Percentiles rank a stretch among this genome's conserved stretches.
phyloP scores from a whole-genome alignment of 441 rosid genomes.

The Populus hybrid region DNA sequence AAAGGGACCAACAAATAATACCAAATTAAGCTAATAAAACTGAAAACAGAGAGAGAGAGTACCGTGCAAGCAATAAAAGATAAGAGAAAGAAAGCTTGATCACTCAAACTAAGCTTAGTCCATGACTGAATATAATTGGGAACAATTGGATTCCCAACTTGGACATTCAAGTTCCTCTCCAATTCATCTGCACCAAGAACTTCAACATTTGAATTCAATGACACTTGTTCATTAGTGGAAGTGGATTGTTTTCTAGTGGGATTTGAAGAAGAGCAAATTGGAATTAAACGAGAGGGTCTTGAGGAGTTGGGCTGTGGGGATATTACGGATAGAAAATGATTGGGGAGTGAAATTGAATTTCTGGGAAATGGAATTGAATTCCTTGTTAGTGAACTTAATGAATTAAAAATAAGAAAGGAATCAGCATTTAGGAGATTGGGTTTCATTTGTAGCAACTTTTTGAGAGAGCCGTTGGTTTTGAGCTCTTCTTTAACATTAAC shows the following conservation, averaged over 20 bases:
- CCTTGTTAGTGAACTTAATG: constrained; percentile 11
- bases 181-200: background rate
- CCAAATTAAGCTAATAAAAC: background rate
- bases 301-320: background rate
- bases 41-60: constrained; percentile 7
- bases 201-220: background rate
- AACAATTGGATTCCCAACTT: constrained; percentile 44
- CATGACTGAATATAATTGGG: constrained; percentile 36
- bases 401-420: constrained; percentile 8
- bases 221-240: constrained; percentile 6
- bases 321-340: constrained; percentile 14
- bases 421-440: too few species aligned
- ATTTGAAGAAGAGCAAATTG: constrained; percentile 34
- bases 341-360: constrained; percentile 11
- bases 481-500: too few species aligned
- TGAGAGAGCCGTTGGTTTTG: too few species aligned
- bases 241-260: constrained; percentile 22
- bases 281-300: constrained; percentile 22
- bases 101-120: constrained; percentile 45
- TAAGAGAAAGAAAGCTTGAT: constrained; percentile 71
- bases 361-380: constrained; percentile 24
- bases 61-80: constrained; percentile 85
- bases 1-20: background rate
- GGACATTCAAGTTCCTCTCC: constrained; percentile 36
- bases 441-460: too few species aligned